Evolutionary conservation across 2,329 filamentous ascomycete genomes (phyloP).

Genomic region (Pyrenochaeta sp.): DNA sequence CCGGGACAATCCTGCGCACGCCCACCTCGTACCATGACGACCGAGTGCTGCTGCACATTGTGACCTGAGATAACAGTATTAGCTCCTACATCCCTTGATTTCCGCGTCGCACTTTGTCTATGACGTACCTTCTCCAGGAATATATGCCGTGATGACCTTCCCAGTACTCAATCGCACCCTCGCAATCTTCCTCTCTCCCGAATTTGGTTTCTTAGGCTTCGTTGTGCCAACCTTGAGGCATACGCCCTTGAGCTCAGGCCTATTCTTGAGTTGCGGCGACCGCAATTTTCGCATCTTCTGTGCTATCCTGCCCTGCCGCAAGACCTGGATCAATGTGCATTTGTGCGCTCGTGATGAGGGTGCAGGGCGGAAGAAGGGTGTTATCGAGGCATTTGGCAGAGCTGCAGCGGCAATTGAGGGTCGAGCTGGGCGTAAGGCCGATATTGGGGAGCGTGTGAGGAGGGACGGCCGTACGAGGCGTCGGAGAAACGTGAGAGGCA

Average conservation of each 20-base stretch:
- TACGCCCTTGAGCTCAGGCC: slow-evolving; percentile 91
- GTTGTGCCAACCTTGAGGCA: slow-evolving; percentile 93
- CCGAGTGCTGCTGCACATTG: slow-evolving; percentile 98
- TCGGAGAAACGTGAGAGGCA: slow-evolving; percentile 52
- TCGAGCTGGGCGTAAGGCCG: slow-evolving; percentile 19
- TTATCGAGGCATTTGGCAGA: slow-evolving; percentile 27
- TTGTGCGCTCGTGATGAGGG: slow-evolving; percentile 49
- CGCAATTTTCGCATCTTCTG: slow-evolving; percentile 85
- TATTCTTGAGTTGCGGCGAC: slow-evolving; percentile 80
- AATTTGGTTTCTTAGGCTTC: slow-evolving; percentile 99
- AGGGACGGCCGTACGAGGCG: slow-evolving; percentile 49
- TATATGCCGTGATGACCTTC: slow-evolving; percentile 89
- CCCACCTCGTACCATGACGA: slow-evolving; percentile 93
- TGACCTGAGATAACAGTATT: slow-evolving; percentile 65
- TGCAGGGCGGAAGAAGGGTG: slow-evolving; percentile 45
- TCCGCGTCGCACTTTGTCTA: slow-evolving; percentile 1
- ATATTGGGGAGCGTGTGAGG: slow-evolving; percentile 24
- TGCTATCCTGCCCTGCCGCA: slow-evolving; percentile 76
- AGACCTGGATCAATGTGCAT: slow-evolving; percentile 61
- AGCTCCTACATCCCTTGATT: slow-evolving; percentile 8
- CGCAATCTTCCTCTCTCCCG: slow-evolving; percentile 93
- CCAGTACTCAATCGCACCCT: slow-evolving; percentile 89
- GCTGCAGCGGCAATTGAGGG: slow-evolving; percentile 30
- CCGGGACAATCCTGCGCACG: slow-evolving; percentile 96
- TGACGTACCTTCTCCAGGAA: slow-evolving; percentile 81